Percentiles rank a stretch among this genome's conserved stretches.
These are phyloP conservation scores for Lepidium sativum DNA, from an alignment of 345 rosid genomes.

Conservation along the genomic window DNA sequence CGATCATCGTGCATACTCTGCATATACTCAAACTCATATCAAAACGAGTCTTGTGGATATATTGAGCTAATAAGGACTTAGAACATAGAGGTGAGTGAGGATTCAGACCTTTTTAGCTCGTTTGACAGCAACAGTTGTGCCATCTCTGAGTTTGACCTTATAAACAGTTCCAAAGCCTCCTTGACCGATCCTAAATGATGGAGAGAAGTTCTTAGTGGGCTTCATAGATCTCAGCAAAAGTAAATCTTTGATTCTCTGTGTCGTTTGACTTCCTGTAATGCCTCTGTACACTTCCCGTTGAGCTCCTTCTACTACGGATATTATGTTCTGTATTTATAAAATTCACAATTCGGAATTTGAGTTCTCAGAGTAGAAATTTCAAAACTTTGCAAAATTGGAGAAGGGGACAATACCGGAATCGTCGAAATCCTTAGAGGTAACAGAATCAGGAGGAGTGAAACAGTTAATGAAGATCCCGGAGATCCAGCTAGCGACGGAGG, in stretches of 20 bases:
- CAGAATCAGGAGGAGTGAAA: conserved; percentile 62
- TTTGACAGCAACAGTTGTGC: conserved; percentile 66
- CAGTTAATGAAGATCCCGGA: conserved; percentile 53
- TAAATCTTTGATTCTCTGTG: conserved; percentile 41
- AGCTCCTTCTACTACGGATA: conserved; percentile 39
- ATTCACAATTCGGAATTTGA: neutral
- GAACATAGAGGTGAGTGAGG: neutral
- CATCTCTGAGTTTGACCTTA: conserved; percentile 73
- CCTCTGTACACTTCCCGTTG: conserved; percentile 28
- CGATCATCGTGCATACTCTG: conserved; percentile 74
- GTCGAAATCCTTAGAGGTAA: conserved; percentile 21
- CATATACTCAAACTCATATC: conserved; percentile 1
- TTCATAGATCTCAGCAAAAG: conserved; percentile 48
- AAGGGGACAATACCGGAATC: conserved; percentile 17
- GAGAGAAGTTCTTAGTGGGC: conserved; percentile 74
- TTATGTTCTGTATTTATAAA: conserved; percentile 22
- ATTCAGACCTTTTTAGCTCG: conserved; percentile 78
- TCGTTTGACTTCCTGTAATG: conserved; percentile 28
- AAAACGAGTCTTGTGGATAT: no score
- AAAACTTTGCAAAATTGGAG: neutral
- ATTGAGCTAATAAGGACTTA: no score
- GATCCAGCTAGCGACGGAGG: conserved; percentile 42
- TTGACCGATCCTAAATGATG: conserved; percentile 78
- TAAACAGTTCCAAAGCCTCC: conserved; percentile 87
- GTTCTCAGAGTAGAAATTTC: no score